Evolutionary conservation across 345 rosid genomes (phyloP).

Genomic region (Pelargonium nanum): DNA sequence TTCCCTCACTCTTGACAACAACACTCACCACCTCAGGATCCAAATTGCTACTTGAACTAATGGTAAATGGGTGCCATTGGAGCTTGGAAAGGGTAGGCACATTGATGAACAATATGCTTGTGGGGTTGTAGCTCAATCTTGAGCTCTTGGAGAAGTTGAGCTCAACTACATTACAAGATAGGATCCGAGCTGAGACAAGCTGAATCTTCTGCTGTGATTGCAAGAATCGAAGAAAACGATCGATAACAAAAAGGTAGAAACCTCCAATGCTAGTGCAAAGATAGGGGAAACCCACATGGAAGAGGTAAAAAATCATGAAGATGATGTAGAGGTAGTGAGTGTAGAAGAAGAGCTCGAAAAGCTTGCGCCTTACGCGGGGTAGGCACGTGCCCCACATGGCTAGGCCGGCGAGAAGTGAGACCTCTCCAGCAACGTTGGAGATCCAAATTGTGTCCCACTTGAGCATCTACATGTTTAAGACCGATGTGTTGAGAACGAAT

Average conservation of each 20-base stretch:
- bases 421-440: conserved; percentile 46
- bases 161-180: conserved; percentile 38
- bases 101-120: conserved; percentile 60
- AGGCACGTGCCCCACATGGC: conserved; percentile 38
- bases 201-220: conserved; percentile 35
- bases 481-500: too few relatives aligned
- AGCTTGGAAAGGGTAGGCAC: conserved; percentile 63
- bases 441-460: conserved; percentile 29
- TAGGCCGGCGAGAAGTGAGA: conserved; percentile 35
- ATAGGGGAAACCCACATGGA: conserved; percentile 41
- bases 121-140: conserved; percentile 53
- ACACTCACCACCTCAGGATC: conserved; percentile 54
- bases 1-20: conserved; percentile 47
- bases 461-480: conserved; percentile 34
- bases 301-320: conserved; percentile 34
- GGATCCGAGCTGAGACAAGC: conserved; percentile 31
- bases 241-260: conserved; percentile 47
- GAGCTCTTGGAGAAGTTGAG: conserved; percentile 44
- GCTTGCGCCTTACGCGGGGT: conserved; percentile 27
- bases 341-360: conserved; percentile 56
- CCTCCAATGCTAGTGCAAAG: conserved; percentile 43
- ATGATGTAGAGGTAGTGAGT: conserved; percentile 48
- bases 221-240: conserved; percentile 43
- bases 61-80: conserved; percentile 87
- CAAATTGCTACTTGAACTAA: conserved; percentile 49